Evolutionary conservation across 2,329 filamentous ascomycete genomes (phyloP), one percentile per base, ranked within the genome.

Genomic region (Penicillium thymicola): DNA sequence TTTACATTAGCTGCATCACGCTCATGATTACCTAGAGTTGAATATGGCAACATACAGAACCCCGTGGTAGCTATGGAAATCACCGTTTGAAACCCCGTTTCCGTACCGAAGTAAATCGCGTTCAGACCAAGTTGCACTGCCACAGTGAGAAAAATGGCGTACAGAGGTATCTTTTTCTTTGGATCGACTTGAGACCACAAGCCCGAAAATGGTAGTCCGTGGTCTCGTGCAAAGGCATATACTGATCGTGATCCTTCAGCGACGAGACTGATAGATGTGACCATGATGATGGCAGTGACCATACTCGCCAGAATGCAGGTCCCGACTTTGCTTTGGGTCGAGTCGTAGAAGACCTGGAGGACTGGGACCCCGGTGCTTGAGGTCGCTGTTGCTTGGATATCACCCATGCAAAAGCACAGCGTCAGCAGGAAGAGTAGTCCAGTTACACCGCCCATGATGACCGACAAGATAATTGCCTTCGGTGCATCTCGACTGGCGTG

Each of bases 301-400:
- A 81, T 66, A 5, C 74, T 74, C 0, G 75, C 69, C 8, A 81
- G 63, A 4, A 72, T 72, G 25, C 74, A 78, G 1, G 79, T 68
- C 2, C 73, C 79, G 1, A 66, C 72, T 4, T 75, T 66, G 32
- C 71, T 79, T 5, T 69, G 66, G 0, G 78, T 80, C 5, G 74
- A 76, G 62, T 81, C 73, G 63, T 76, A 78, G 58, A 82, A 78
- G 49, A 83, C 82, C 55, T 81, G 78, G 43, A 83, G 79, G 6
- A 82, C 74, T 0, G 81, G 80, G 0, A 81, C 78, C 7, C 80
- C 80, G 1, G 80, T 83, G 2, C 74, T 57, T 0, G 77, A 77
- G 2, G 63, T 61, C 1, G 77, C 79, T 0, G 79, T 81, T 1
- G 68, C 60, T 11, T 76, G 72, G 42, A 84, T 78, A 51, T 81